These are phyloP conservation scores for Parachaetomium inaequale DNA, from an alignment of 495 filamentous ascomycete genomes.

Conservation along the genomic window DNA sequence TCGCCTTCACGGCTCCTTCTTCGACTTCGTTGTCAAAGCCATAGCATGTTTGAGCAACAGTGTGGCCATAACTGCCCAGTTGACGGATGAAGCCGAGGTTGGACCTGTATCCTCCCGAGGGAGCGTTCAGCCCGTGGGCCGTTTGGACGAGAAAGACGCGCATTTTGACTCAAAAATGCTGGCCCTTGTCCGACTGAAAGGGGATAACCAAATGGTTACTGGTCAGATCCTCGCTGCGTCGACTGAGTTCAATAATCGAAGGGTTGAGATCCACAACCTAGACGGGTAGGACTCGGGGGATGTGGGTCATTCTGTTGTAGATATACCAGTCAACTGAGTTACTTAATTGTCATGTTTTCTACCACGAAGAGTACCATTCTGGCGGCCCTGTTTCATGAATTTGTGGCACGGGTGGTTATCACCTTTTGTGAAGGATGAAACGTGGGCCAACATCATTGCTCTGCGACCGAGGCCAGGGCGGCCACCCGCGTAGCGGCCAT, in stretches of 20 bases:
- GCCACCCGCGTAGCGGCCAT: not conserved
- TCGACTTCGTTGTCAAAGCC: slow-evolving; percentile 24
- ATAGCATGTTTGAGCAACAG: slow-evolving; percentile 28
- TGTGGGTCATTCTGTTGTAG: not conserved
- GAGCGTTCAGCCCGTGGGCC: slow-evolving; percentile 28
- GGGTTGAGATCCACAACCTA: not conserved
- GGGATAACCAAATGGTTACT: not conserved
- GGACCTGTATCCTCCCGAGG: slow-evolving; percentile 30
- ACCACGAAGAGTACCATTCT: not conserved
- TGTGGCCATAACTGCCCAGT: slow-evolving; percentile 17
- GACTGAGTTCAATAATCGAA: not conserved
- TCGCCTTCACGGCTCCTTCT: slow-evolving; percentile 10
- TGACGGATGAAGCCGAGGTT: slow-evolving; percentile 25
- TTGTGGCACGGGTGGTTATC: not conserved
- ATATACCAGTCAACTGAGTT: too few species aligned
- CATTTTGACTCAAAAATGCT: slow-evolving; percentile 1
- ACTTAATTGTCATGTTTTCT: not conserved
- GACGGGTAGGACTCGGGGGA: not conserved
- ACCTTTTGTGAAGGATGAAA: not conserved
- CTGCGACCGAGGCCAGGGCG: not conserved
- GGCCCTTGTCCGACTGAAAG: not conserved
- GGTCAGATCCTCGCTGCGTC: not conserved
- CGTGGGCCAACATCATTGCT: not conserved
- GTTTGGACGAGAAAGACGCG: slow-evolving; percentile 32
- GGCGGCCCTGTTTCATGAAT: not conserved